Conservation (phyloP, 495 filamentous ascomycete genomes). For the Hypoxylon perforatum region DNA sequence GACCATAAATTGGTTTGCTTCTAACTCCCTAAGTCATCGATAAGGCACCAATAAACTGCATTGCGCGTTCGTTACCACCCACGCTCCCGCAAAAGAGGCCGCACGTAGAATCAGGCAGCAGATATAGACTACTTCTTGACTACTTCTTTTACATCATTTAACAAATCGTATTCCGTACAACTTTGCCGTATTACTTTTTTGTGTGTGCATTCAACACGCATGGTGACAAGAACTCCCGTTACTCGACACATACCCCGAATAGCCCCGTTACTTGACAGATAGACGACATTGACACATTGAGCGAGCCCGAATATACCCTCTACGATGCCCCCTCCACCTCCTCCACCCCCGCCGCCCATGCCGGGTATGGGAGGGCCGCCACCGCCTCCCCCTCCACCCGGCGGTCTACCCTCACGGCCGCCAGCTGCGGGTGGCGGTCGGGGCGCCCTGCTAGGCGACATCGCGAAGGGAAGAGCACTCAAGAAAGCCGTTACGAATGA, state of each 20-base stretch:
- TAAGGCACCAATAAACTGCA: conserved; percentile 21
- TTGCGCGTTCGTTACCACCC: conserved; percentile 19
- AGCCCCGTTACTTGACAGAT: neutral
- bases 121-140: conserved; percentile 11
- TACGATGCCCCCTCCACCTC: conserved; percentile 73
- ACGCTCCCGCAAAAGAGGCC: conserved; percentile 3
- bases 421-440: conserved; percentile 37
- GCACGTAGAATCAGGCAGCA: neutral
- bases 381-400: conserved; percentile 74
- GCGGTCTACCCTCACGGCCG: conserved; percentile 44
- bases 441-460: conserved; percentile 88
- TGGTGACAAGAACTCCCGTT: neutral
- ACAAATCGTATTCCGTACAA: neutral
- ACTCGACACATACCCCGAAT: neutral
- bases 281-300: neutral
- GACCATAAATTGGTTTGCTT: conserved; percentile 20
- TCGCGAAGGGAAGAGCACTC: conserved; percentile 80
- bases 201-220: neutral
- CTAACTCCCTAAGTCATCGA: conserved; percentile 23
- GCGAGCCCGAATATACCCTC: conserved; percentile 7
- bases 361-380: conserved; percentile 75
- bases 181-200: neutral
- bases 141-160: neutral
- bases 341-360: conserved; percentile 69
- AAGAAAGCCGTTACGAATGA: conserved; percentile 96